These are phyloP conservation scores for Leptographium procerum DNA, from an alignment of 2,329 filamentous ascomycete genomes.

Conservation along the genomic window DNA sequence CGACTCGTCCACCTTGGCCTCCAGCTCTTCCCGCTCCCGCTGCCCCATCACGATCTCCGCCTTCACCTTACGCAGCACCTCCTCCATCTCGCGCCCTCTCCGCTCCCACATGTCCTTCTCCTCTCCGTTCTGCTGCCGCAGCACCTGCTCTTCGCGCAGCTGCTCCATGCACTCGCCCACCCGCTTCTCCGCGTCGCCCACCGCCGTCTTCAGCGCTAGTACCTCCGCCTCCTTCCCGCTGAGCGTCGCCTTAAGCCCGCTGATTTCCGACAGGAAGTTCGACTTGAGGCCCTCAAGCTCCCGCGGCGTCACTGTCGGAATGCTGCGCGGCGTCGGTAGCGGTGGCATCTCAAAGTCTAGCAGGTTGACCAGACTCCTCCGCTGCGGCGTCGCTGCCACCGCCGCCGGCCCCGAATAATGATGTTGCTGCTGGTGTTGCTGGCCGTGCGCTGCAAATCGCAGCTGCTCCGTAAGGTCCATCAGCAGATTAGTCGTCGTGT, in stretches of 20 bases:
- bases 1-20: slow-evolving; percentile 62
- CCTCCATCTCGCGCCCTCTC: slow-evolving; percentile 76
- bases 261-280: slow-evolving; percentile 81
- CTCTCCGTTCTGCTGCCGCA: slow-evolving; percentile 59
- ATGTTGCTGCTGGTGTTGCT: slow-evolving; percentile 13
- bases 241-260: slow-evolving; percentile 81
- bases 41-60: slow-evolving; percentile 70
- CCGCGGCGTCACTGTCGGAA: slow-evolving; percentile 81
- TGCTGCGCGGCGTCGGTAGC: slow-evolving; percentile 78
- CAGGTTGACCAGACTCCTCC: slow-evolving; percentile 50
- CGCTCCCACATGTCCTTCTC: slow-evolving; percentile 79
- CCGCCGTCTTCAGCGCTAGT: slow-evolving; percentile 71
- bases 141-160: slow-evolving; percentile 62
- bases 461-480: slow-evolving; percentile 79
- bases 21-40: slow-evolving; percentile 69
- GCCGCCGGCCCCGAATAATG: slow-evolving; percentile 1
- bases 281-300: slow-evolving; percentile 92
- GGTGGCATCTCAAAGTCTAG: slow-evolving; percentile 92
- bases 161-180: slow-evolving; percentile 79
- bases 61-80: slow-evolving; percentile 65
- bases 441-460: slow-evolving; percentile 30
- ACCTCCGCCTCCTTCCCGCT: slow-evolving; percentile 91
- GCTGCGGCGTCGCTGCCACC: slow-evolving; percentile 30
- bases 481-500: slow-evolving; percentile 68
- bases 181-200: slow-evolving; percentile 82